Evolutionary conservation across 805 yeast species (phyloP).

Genomic region (Candida insectorum): DNA sequence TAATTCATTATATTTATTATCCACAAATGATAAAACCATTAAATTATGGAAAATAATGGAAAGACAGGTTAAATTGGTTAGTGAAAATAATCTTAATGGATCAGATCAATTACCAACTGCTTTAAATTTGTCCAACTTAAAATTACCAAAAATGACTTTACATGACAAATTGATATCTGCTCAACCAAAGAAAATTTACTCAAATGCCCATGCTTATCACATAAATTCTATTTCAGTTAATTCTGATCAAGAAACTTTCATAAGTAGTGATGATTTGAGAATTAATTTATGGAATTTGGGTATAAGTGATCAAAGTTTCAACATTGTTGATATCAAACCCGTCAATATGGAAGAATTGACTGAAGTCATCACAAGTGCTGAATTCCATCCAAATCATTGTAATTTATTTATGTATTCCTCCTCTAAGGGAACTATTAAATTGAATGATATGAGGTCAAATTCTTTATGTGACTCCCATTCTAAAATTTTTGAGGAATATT

Average conservation of each 20-base stretch:
- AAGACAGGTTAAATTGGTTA: constrained; percentile 84
- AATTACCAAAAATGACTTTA: constrained; percentile 82
- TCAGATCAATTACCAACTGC: constrained; percentile 19
- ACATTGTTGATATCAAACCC: constrained; percentile 97
- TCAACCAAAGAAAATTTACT: constrained; percentile 84
- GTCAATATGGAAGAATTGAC: constrained; percentile 98
- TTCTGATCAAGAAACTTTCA: constrained; percentile 93
- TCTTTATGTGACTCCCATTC: constrained; percentile 92
- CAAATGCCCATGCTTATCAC: constrained; percentile 98
- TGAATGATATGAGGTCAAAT: constrained; percentile 94
- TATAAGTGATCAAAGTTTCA: constrained; percentile 91
- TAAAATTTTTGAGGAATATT: constrained; percentile 84
- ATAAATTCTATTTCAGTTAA: constrained; percentile 93
- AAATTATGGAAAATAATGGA: constrained; percentile 96
- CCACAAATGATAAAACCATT: constrained; percentile 97
- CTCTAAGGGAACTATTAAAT: constrained; percentile 91
- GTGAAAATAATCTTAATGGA: constrained; percentile 75
- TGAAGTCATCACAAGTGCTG: constrained; percentile 95
- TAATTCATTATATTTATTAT: constrained; percentile 83
- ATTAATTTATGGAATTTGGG: constrained; percentile 94
- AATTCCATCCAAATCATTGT: constrained; percentile 91
- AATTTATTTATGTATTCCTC: constrained; percentile 93
- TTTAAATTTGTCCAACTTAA: constrained; percentile 35
- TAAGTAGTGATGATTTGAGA: constrained; percentile 90
- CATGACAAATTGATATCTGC: constrained; percentile 96